A percentile compares a stretch with the other conserved stretches of the same genome.
Conservation (phyloP, 2,329 filamentous ascomycete genomes). For the Botryotinia narcissicola region DNA sequence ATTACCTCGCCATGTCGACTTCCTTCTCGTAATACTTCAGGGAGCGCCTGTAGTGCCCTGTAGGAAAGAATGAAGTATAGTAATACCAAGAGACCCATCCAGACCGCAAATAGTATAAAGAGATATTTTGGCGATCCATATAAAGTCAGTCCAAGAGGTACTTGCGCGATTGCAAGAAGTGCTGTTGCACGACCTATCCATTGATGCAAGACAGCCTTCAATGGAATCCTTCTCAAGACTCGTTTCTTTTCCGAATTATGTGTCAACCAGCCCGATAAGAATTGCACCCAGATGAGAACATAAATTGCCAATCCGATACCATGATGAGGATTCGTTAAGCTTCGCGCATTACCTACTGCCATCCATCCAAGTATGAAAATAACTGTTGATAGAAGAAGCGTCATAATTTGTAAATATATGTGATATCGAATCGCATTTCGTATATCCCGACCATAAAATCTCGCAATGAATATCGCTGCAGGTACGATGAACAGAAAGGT, state of each 20-base stretch:
- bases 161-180: slow-evolving; percentile 79
- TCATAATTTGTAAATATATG: slow-evolving; percentile 70
- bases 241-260: slow-evolving; percentile 41
- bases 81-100: slow-evolving; percentile 68
- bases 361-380: slow-evolving; percentile 75
- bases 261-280: slow-evolving; percentile 66
- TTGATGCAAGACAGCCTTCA: slow-evolving; percentile 62
- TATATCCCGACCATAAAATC: slow-evolving; percentile 65
- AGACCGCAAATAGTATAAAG: slow-evolving; percentile 83
- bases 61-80: slow-evolving; percentile 80
- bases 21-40: slow-evolving; percentile 39
- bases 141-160: slow-evolving; percentile 83
- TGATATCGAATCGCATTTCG: slow-evolving; percentile 66
- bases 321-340: slow-evolving; percentile 78
- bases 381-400: slow-evolving; percentile 65
- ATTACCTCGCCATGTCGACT: slow-evolving; percentile 46
- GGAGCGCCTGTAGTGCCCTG: slow-evolving; percentile 53
- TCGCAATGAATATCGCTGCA: slow-evolving; percentile 67
- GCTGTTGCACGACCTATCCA: slow-evolving; percentile 80
- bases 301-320: slow-evolving; percentile 80
- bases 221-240: slow-evolving; percentile 44
- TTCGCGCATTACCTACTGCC: slow-evolving; percentile 70
- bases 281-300: slow-evolving; percentile 67
- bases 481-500: slow-evolving; percentile 75
- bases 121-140: slow-evolving; percentile 85